Evolutionary conservation across 441 rosid genomes (phyloP).

Genomic region (Erysimum cheiri): DNA sequence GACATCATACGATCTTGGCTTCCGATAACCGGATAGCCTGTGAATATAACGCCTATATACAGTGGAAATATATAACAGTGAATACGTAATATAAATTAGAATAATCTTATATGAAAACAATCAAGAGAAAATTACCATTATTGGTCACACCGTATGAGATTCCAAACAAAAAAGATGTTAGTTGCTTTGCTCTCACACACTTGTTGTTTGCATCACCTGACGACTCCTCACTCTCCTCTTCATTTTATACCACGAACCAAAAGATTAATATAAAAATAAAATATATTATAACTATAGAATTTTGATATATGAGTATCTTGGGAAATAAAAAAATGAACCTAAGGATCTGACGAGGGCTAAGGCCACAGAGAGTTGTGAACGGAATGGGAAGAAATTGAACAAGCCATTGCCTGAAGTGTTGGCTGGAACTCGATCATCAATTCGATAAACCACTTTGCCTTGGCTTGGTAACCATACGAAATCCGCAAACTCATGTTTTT

Average conservation of each 20-base stretch:
- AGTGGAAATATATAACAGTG: not conserved
- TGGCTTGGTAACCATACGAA: conserved; percentile 79
- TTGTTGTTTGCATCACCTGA: not conserved
- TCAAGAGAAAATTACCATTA: conserved; percentile 24
- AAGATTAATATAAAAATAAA: not conserved
- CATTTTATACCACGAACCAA: not conserved
- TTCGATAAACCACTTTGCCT: conserved; percentile 60
- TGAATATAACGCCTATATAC: conserved; percentile 32
- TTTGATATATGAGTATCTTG: not conserved
- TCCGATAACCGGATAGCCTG: conserved; percentile 74
- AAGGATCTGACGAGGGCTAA: conserved; percentile 51
- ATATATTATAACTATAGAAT: not conserved
- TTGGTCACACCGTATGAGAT: conserved; percentile 39
- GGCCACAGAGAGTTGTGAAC: conserved; percentile 48
- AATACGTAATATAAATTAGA: not conserved
- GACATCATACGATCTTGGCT: conserved; percentile 70
- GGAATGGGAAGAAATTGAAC: conserved; percentile 62
- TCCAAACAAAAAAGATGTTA: not conserved
- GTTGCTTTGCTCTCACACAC: conserved; percentile 10
- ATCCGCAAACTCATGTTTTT: conserved; percentile 75
- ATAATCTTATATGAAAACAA: not conserved
- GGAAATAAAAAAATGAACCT: conserved; percentile 43
- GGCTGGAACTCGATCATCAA: conserved; percentile 62
- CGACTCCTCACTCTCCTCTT: conserved; percentile 36
- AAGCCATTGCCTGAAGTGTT: conserved; percentile 60